A percentile compares a stretch with the other conserved stretches of the same genome.
Conservation (phyloP, 108 stramenopile species). For the Nitzschia putrida region DNA sequence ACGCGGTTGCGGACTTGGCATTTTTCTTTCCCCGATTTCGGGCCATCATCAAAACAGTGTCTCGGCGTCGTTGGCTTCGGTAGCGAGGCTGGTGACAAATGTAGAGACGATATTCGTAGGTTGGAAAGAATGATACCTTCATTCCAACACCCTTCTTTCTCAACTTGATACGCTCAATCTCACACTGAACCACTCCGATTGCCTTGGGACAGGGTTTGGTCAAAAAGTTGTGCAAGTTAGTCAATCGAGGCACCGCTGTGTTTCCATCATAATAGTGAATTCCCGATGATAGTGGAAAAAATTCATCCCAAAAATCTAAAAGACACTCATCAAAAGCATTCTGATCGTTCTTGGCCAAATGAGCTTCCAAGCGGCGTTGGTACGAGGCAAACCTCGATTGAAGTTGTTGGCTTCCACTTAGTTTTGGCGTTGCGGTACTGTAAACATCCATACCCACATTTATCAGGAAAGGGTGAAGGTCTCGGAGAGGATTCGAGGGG, state of each 20-base stretch:
- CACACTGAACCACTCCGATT: constrained; percentile 80
- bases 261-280: constrained; percentile 75
- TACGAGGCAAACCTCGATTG: constrained; percentile 40
- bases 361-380: constrained; percentile 45
- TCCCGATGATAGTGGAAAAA: constrained; percentile 54
- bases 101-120: constrained; percentile 83
- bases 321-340: constrained; percentile 64
- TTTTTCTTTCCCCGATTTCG: constrained; percentile 64
- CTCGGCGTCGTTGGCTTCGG: constrained; percentile 39
- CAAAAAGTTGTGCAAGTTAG: constrained; percentile 60
- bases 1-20: constrained; percentile 8
- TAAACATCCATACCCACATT: constrained; percentile 61
- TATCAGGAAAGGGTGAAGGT: constrained; percentile 24
- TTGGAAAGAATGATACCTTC: constrained; percentile 78
- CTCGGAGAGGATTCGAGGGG: background rate
- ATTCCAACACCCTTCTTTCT: constrained; percentile 62
- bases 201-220: constrained; percentile 80
- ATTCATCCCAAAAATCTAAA: constrained; percentile 86
- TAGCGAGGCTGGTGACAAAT: constrained; percentile 59
- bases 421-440: constrained; percentile 41
- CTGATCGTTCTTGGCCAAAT: constrained; percentile 41
- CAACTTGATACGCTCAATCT: constrained; percentile 76
- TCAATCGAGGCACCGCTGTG: constrained; percentile 74
- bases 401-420: constrained; percentile 11
- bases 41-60: constrained; percentile 75